Evolutionary conservation across 805 yeast genomes (phyloP).

Genomic region (Lipomyces lipofer): DNA sequence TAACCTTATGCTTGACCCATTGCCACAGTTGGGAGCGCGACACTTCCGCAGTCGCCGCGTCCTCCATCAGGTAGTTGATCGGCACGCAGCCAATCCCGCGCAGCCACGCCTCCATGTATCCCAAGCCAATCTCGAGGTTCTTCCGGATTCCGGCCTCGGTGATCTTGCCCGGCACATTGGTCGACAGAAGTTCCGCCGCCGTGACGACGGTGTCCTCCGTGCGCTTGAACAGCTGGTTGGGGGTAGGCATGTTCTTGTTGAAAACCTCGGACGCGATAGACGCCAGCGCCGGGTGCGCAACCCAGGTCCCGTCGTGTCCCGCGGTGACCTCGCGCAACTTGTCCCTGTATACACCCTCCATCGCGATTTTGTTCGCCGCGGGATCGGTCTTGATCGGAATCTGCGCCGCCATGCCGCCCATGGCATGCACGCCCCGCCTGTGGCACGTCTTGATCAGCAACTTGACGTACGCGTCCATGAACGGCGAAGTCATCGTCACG

Average conservation of each 20-base stretch:
- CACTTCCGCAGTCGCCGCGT: slow-evolving; percentile 79
- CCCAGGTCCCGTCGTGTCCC: slow-evolving; percentile 79
- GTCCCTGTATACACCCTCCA: slow-evolving; percentile 68
- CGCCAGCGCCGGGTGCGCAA: slow-evolving; percentile 73
- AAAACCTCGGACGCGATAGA: slow-evolving; percentile 64
- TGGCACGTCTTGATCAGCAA: slow-evolving; percentile 68
- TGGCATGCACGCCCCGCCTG: slow-evolving; percentile 70
- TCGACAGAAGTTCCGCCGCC: slow-evolving; percentile 61
- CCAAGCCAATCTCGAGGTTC: slow-evolving; percentile 62
- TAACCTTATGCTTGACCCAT: slow-evolving; percentile 67
- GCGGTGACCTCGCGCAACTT: slow-evolving; percentile 65
- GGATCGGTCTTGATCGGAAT: slow-evolving; percentile 69
- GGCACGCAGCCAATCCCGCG: slow-evolving; percentile 73
- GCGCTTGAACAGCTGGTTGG: slow-evolving; percentile 64
- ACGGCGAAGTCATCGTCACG: slow-evolving; percentile 57
- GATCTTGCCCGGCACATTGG: slow-evolving; percentile 59
- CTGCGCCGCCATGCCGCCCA: slow-evolving; percentile 81
- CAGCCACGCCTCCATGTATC: slow-evolving; percentile 75
- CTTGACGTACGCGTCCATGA: slow-evolving; percentile 66
- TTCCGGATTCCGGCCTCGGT: slow-evolving; percentile 68
- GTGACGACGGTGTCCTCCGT: slow-evolving; percentile 52
- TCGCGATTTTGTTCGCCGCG: slow-evolving; percentile 59
- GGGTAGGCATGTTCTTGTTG: slow-evolving; percentile 74
- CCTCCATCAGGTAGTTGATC: slow-evolving; percentile 74
- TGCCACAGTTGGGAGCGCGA: slow-evolving; percentile 71